Percentiles rank a stretch among this genome's conserved stretches.
These are phyloP conservation scores for Fusarium sororula DNA, from an alignment of 2,329 filamentous ascomycete species.

Conservation along the genomic window DNA sequence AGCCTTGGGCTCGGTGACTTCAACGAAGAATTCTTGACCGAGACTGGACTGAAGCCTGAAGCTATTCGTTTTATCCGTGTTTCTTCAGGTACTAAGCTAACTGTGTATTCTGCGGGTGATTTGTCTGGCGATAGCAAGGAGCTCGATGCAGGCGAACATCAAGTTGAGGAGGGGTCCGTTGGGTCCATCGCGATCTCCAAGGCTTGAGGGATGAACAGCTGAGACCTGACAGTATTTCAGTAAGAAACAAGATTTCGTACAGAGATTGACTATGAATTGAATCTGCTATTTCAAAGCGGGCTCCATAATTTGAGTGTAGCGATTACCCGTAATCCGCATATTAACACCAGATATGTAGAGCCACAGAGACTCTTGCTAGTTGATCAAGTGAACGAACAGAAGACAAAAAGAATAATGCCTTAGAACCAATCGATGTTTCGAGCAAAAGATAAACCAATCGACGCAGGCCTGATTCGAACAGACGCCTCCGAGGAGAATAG, in stretches of 20 bases:
- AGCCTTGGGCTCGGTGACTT: not conserved
- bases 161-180: not conserved
- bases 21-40: not conserved
- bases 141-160: not conserved
- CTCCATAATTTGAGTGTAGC: too few relatives aligned
- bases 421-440: accelerated
- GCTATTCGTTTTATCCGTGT: not conserved
- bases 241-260: accelerated
- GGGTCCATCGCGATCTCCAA: not conserved
- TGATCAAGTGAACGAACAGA: not conserved
- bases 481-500: conserved; percentile 28
- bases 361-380: not conserved
- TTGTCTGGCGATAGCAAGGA: not conserved
- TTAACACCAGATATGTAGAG: too few relatives aligned
- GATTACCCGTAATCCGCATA: accelerated
- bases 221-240: accelerated
- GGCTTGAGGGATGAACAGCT: accelerated
- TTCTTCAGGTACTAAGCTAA: not conserved
- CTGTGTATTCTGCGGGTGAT: not conserved
- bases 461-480: conserved; percentile 29
- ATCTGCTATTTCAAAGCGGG: accelerated
- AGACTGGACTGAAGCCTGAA: not conserved
- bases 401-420: not conserved
- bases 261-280: not conserved
- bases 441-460: conserved; percentile 7